phyloP scores from a whole-genome alignment of 345 rosid species.

The Heritiera littoralis region DNA sequence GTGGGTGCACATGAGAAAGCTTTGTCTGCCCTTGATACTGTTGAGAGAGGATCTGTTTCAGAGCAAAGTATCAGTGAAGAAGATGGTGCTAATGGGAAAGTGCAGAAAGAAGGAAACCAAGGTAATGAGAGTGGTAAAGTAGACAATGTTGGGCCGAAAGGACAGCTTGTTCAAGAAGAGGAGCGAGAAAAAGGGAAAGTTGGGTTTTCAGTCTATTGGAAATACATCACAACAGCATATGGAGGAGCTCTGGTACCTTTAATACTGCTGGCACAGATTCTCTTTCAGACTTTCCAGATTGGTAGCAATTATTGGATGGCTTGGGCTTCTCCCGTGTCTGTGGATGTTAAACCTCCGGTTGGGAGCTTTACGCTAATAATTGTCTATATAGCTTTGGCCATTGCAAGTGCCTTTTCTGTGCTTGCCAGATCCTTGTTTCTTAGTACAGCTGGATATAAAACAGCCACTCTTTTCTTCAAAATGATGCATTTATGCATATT shows the following conservation, averaged over 20 bases:
- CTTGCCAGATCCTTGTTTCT: slow-evolving; percentile 55
- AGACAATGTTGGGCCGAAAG: slow-evolving; percentile 43
- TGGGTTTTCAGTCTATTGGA: slow-evolving; percentile 61
- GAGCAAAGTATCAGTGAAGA: slow-evolving; percentile 32
- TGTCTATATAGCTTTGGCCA: slow-evolving; percentile 57
- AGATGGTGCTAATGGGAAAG: slow-evolving; percentile 23
- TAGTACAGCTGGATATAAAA: slow-evolving; percentile 58
- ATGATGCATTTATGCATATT: slow-evolving; percentile 68
- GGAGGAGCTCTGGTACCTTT: slow-evolving; percentile 76
- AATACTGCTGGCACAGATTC: slow-evolving; percentile 58
- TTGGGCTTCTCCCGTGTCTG: slow-evolving; percentile 70
- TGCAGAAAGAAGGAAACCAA: slow-evolving; percentile 34
- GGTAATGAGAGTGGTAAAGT: slow-evolving; percentile 35
- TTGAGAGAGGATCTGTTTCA: slow-evolving; percentile 38
- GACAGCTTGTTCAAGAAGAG: slow-evolving; percentile 75
- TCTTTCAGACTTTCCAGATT: slow-evolving; percentile 68
- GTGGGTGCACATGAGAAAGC: slow-evolving; percentile 73
- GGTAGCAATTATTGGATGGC: slow-evolving; percentile 94
- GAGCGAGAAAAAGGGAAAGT: slow-evolving; percentile 85
- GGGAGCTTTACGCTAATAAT: slow-evolving; percentile 42
- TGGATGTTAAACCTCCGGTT: slow-evolving; percentile 54
- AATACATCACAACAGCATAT: slow-evolving; percentile 62
- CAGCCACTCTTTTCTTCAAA: slow-evolving; percentile 67
- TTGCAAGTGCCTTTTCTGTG: slow-evolving; percentile 60
- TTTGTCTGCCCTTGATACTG: slow-evolving; percentile 50